Evolutionary conservation across 2,329 filamentous ascomycete species (phyloP).

Genomic region (Coniochaeta sp.): DNA sequence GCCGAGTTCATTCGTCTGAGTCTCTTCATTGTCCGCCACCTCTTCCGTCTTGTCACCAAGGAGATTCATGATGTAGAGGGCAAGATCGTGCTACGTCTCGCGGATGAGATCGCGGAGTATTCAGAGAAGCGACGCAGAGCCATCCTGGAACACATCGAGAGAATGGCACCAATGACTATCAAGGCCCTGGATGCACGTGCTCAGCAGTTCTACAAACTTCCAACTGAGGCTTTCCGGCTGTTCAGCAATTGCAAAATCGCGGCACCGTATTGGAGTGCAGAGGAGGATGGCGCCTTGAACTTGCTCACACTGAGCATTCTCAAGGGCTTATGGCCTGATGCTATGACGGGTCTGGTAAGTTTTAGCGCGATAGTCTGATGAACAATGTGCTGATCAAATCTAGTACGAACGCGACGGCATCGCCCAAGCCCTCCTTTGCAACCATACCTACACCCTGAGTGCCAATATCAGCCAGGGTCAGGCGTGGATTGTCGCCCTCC

Average conservation of each 20-base stretch:
- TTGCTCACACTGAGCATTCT: conserved; percentile 19
- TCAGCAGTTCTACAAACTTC: conserved; percentile 16
- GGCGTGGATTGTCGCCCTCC: conserved; percentile 26
- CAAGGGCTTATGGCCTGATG: conserved; percentile 18
- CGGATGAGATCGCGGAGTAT: conserved; percentile 7
- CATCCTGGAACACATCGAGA: conserved; percentile 16
- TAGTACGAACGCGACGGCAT: conserved; percentile 15
- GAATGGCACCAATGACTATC: conserved; percentile 20
- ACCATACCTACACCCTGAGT: conserved; percentile 2
- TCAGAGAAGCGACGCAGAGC: neutral
- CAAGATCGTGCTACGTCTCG: conserved; percentile 12
- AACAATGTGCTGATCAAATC: neutral
- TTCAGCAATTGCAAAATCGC: conserved; percentile 10
- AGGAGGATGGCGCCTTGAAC: conserved; percentile 10
- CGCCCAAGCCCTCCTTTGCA: conserved; percentile 13
- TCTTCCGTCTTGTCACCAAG: conserved; percentile 33
- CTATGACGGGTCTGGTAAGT: conserved; percentile 17
- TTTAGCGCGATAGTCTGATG: neutral
- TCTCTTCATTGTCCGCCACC: conserved; percentile 26
- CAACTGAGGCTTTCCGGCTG: conserved; percentile 15
- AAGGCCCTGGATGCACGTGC: conserved; percentile 16
- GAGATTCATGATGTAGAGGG: neutral
- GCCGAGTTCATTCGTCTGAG: conserved; percentile 28
- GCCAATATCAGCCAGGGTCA: neutral
- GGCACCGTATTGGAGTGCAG: conserved; percentile 9